A percentile compares a stretch with the other conserved stretches of the same genome.
phyloP scores from a whole-genome alignment of 2,329 filamentous ascomycete species.

The Nigrospora sphaerica region DNA sequence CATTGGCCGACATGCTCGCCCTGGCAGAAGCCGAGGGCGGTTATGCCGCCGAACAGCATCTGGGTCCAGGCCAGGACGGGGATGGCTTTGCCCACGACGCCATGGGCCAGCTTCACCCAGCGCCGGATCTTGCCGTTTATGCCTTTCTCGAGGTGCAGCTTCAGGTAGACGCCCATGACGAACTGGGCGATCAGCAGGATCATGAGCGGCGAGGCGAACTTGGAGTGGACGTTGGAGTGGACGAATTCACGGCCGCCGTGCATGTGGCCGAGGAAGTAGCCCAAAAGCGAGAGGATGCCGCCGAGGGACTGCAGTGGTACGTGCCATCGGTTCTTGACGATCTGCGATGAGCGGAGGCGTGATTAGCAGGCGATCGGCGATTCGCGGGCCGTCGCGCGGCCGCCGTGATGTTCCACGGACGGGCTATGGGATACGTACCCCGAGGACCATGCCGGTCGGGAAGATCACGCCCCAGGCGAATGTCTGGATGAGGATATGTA shows the following conservation, averaged over 20 bases:
- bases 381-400: background rate
- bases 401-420: background rate
- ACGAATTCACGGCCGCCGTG: conserved; percentile 86
- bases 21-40: conserved; percentile 84
- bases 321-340: conserved; percentile 87
- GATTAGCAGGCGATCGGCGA: conserved; percentile 5
- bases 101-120: conserved; percentile 66
- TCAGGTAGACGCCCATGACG: conserved; percentile 77
- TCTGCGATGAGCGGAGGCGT: conserved; percentile 40
- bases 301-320: conserved; percentile 78
- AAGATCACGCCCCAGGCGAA: conserved; percentile 88
- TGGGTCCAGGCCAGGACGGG: conserved; percentile 85
- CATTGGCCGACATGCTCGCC: conserved; percentile 90
- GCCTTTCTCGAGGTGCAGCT: conserved; percentile 79
- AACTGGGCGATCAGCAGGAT: conserved; percentile 72
- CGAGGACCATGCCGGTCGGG: conserved; percentile 90
- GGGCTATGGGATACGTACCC: conserved; percentile 47
- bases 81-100: conserved; percentile 78
- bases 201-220: conserved; percentile 76
- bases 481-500: conserved; percentile 85
- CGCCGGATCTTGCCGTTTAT: conserved; percentile 72
- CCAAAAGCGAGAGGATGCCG: conserved; percentile 68
- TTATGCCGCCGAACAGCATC: conserved; percentile 94
- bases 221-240: conserved; percentile 66
- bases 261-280: conserved; percentile 85